These are phyloP conservation scores for Pleurotus platypus DNA, from an alignment of 768 basidiomycete species.

Conservation along the genomic window DNA sequence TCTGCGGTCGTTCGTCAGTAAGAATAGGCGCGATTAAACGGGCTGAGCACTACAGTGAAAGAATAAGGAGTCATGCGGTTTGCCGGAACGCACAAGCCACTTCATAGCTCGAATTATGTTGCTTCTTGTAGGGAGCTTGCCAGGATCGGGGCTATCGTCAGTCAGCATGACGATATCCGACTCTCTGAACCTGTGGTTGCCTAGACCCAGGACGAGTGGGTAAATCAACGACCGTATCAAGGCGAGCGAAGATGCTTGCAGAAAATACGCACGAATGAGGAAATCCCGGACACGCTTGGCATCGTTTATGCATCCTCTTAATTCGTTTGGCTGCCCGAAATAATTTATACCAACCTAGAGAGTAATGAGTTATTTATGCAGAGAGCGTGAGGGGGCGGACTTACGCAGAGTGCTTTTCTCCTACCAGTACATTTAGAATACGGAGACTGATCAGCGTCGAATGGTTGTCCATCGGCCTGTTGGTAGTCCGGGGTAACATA, in stretches of 20 bases:
- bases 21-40: background rate
- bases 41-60: conserved; percentile 55
- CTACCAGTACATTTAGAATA: conserved; percentile 78
- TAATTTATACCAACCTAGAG: conserved; percentile 80
- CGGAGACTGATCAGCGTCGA: conserved; percentile 35
- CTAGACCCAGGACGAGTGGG: background rate
- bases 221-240: background rate
- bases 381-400: conserved; percentile 18
- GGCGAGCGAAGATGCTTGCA: no score
- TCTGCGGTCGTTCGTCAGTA: conserved; percentile 34
- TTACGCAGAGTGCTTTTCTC: conserved; percentile 79
- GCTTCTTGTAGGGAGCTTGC: conserved; percentile 32
- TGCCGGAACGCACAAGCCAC: conserved; percentile 67
- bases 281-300: conserved; percentile 67
- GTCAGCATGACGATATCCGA: conserved; percentile 44
- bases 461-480: conserved; percentile 1
- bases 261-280: conserved; percentile 32
- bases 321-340: conserved; percentile 53
- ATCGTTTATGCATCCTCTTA: conserved; percentile 82
- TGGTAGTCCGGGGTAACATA: background rate
- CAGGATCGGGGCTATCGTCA: background rate
- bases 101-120: conserved; percentile 49
- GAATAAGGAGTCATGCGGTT: conserved; percentile 69
- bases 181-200: conserved; percentile 43
- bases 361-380: conserved; percentile 9